A percentile compares a stretch with the other conserved stretches of the same genome.
phyloP scores from a whole-genome alignment of 2,329 filamentous ascomycete genomes.

The Phialophora chinensis region DNA sequence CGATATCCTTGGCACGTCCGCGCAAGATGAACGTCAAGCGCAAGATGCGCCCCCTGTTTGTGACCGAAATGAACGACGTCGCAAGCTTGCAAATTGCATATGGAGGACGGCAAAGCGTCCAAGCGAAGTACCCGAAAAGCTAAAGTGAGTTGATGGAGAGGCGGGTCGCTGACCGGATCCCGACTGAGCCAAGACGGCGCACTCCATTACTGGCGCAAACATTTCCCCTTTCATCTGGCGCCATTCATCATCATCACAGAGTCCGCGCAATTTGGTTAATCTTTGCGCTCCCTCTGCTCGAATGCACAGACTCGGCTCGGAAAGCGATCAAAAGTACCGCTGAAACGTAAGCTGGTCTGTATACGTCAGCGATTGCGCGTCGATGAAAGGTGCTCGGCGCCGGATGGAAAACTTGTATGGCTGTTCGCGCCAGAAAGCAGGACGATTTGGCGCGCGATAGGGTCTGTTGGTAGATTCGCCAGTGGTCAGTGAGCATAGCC shows the following conservation, averaged over 20 bases:
- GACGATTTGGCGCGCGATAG: neutral
- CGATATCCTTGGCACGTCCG: neutral
- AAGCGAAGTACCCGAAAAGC: conserved; percentile 4
- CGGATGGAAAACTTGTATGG: too few species aligned
- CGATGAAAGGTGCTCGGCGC: neutral
- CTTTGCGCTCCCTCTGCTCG: neutral
- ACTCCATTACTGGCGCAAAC: conserved; percentile 3
- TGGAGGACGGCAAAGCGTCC: neutral
- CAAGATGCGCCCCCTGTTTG: neutral
- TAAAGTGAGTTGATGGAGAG: neutral
- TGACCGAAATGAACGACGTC: neutral
- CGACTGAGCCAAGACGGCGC: neutral
- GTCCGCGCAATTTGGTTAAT: neutral
- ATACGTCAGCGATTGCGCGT: neutral
- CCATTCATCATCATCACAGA: neutral
- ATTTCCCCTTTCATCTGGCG: neutral
- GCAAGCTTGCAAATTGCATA: neutral
- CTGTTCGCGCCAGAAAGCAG: neutral
- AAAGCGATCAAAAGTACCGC: neutral
- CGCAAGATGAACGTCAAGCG: neutral
- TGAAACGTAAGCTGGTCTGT: neutral
- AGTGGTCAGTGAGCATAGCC: neutral
- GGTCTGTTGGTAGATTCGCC: neutral
- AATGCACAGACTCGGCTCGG: neutral
- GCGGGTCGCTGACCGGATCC: neutral